Percentiles rank a stretch among this genome's conserved stretches.
Conservation (phyloP, 1,284 basidiomycete species). For the Apiotrichum veenhuisii region DNA sequence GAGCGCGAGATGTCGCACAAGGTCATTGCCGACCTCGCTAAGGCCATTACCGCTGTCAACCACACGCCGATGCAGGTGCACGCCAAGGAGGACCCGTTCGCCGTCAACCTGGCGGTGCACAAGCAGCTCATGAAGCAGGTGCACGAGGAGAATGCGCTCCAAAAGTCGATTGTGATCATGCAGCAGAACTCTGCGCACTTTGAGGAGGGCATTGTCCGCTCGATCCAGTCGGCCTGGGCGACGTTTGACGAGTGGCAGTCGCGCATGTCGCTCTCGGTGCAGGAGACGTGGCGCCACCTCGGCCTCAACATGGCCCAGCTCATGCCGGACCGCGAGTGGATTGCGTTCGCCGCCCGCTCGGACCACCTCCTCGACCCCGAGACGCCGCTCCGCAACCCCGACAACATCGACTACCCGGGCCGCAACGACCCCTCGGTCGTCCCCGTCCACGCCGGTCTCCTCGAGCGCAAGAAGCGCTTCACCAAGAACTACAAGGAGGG, state of each 20-base stretch:
- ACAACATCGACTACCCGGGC: conserved; percentile 79
- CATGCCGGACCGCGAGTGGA: conserved; percentile 92
- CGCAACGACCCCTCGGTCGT: conserved; percentile 89
- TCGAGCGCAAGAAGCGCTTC: conserved; percentile 97
- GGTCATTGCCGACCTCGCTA: conserved; percentile 81
- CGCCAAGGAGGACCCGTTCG: conserved; percentile 79
- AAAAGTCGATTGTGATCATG: conserved; percentile 99
- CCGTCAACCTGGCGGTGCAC: conserved; percentile 71
- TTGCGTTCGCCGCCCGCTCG: conserved; percentile 86
- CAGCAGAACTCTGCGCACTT: conserved; percentile 97
- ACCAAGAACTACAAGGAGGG: conserved; percentile 82
- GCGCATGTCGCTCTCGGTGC: conserved; percentile 73
- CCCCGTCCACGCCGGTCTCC: conserved; percentile 82
- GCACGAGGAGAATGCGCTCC: conserved; percentile 94
- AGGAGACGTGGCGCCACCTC: conserved; percentile 74
- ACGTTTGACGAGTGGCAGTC: conserved; percentile 97
- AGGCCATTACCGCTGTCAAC: conserved; percentile 84
- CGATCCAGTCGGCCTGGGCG: conserved; percentile 93
- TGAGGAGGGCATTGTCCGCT: conserved; percentile 92
- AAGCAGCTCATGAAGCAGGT: conserved; percentile 91
- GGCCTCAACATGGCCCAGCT: conserved; percentile 77
- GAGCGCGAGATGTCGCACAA: conserved; percentile 88
- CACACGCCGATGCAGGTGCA: conserved; percentile 89
- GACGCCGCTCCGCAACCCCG: conserved; percentile 80
- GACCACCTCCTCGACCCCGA: conserved; percentile 97